Evolutionary conservation across 139 green algal genomes (phyloP), one percentile per base, ranked within the genome.

Genomic region (Micractinium sp.): DNA sequence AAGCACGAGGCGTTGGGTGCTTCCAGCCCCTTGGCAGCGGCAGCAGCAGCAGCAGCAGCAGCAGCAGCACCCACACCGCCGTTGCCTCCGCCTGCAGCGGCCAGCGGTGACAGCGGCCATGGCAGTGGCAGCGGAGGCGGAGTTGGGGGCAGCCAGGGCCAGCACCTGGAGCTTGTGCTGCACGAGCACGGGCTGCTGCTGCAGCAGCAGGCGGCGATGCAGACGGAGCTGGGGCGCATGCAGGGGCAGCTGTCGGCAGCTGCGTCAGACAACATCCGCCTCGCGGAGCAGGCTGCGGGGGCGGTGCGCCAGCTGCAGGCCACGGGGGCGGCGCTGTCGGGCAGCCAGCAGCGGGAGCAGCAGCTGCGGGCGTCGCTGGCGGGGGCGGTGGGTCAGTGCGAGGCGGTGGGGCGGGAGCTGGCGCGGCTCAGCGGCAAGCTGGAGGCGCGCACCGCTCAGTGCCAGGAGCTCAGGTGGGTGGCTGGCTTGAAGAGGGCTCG

Each of bases 381-480:
- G 41, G 82, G 31, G 15, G 89, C 84, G 1, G 75, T 92, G 33
- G 76, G 69, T 36, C 82, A 90, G 85, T 86, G 85, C 27, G 78
- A 84, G 84, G 79, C 83, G 33, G 78, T 90, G 29, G 88, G 88
- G 31, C 78, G 74, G 56, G 74, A 86, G 78, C 85, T 92, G n/a
- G 85, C 83, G 0, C 61, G 66, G 25, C 67, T 85, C 14, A 90
- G 82, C 35, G 67, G 38, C 14, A 76, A 36, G 47, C 31, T 88
- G 29, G 85, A 92, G 53, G 77, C 36, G 0, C 31, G 80, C 23
- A 23, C 41, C 0, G 85, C 61, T 38, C 53, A 88, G n/a, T 89
- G 74, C 60, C 38, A 85, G 71, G 69, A 91, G 36, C 79, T 88
- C 1, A 85, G 39, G 74, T 86, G 79, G 27, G 87, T 35, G 3